These are phyloP conservation scores for Trichocladium uniseriatum DNA, from an alignment of 495 filamentous ascomycete genomes.

Conservation along the genomic window DNA sequence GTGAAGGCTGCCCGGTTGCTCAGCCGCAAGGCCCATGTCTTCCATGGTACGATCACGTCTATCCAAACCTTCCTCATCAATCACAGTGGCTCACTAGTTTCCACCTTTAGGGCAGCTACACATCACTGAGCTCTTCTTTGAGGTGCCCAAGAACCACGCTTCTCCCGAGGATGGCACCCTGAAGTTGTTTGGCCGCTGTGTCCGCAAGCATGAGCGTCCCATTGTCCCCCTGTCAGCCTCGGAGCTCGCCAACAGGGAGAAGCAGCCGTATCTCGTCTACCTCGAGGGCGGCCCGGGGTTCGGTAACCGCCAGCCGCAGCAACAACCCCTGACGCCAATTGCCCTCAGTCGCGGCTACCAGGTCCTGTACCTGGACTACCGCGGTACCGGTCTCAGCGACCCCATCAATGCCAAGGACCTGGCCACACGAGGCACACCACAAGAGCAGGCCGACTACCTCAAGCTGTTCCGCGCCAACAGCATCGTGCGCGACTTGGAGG, in stretches of 20 bases:
- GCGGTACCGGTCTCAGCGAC: slow-evolving; percentile 77
- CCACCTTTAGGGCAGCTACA: slow-evolving; percentile 60
- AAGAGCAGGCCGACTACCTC: slow-evolving; percentile 65
- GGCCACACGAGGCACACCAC: slow-evolving; percentile 50
- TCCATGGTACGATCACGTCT: slow-evolving; percentile 17
- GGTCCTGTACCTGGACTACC: slow-evolving; percentile 76
- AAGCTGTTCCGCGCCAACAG: slow-evolving; percentile 83
- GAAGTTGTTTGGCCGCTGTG: slow-evolving; percentile 67
- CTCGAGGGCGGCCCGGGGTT: slow-evolving; percentile 74
- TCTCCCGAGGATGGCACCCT: slow-evolving; percentile 52
- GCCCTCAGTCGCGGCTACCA: slow-evolving; percentile 76
- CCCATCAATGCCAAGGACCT: slow-evolving; percentile 66
- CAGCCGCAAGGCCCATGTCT: slow-evolving; percentile 15
- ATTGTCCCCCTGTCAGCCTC: slow-evolving; percentile 34
- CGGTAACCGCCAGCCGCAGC: slow-evolving; percentile 63
- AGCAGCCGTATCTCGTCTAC: slow-evolving; percentile 46
- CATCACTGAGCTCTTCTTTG: slow-evolving; percentile 74
- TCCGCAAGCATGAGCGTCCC: slow-evolving; percentile 52
- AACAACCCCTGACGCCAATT: slow-evolving; percentile 53
- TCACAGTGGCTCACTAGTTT: not conserved
- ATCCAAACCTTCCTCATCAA: not conserved
- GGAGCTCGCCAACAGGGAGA: slow-evolving; percentile 33
- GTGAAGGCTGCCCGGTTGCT: slow-evolving; percentile 16
- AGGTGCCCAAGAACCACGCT: slow-evolving; percentile 68
- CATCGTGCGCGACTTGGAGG: slow-evolving; percentile 82